A percentile compares a stretch with the other conserved stretches of the same genome.
Evolutionary conservation across 371 early-diverging fungal genomes (phyloP).

Genomic region (Chytridium lagenaria): DNA sequence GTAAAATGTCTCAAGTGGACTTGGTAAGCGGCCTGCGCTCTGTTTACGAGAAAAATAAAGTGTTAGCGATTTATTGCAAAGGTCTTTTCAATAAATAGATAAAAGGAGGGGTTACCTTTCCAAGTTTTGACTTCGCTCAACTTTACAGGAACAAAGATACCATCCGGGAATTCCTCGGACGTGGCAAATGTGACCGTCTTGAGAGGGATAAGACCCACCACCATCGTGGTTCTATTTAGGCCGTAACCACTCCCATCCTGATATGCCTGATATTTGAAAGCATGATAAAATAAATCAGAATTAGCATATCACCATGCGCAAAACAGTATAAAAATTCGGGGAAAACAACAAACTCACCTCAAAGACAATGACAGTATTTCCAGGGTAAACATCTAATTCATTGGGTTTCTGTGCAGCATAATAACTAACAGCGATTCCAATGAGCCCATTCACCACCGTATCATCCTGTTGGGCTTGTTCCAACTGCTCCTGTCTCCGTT

Average conservation of each 20-base stretch:
- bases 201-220: not conserved
- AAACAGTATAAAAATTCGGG: not conserved
- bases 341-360: not conserved
- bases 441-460: not conserved
- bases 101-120: not conserved
- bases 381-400: not conserved
- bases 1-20: not conserved
- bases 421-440: not conserved
- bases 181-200: not conserved
- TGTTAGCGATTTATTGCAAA: no score
- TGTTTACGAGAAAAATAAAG: no score
- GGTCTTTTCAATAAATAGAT: no score
- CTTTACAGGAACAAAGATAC: not conserved
- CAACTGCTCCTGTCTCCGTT: not conserved
- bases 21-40: not conserved
- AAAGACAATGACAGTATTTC: not conserved
- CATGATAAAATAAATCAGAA: not conserved
- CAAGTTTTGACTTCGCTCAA: not conserved
- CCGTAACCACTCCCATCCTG: not conserved
- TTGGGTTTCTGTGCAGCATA: not conserved
- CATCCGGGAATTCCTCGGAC: conserved; percentile 4
- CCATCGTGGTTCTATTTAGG: not conserved
- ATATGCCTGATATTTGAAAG: no score
- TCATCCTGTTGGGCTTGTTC: not conserved
- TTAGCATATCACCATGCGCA: no score